phyloP scores from a whole-genome alignment of 441 rosid species.

The Jatropha podagrica region DNA sequence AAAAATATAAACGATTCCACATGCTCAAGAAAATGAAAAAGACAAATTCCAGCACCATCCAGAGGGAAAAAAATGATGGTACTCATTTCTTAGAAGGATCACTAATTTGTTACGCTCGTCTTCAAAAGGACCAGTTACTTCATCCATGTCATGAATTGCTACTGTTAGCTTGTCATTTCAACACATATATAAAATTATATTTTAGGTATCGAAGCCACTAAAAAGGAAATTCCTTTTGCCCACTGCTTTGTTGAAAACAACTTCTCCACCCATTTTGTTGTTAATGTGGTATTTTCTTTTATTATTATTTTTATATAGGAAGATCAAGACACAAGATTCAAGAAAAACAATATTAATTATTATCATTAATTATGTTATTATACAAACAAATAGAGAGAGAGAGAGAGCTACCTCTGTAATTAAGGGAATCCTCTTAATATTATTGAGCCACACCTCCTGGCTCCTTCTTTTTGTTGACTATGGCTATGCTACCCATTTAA shows the following conservation, averaged over 20 bases:
- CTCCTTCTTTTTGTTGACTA: conserved; percentile 30
- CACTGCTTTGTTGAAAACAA: conserved; percentile 55
- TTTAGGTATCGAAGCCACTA: conserved; percentile 35
- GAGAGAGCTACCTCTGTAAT: neutral
- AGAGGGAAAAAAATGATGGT: too few species aligned
- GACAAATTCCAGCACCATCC: too few species aligned
- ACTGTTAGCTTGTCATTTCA: conserved; percentile 25
- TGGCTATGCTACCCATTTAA: neutral
- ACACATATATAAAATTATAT: neutral
- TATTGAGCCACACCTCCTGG: conserved; percentile 15
- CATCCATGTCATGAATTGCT: neutral
- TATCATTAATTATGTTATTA: neutral
- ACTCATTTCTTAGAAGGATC: too few species aligned
- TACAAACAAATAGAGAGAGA: conserved; percentile 1
- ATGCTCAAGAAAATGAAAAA: too few species aligned
- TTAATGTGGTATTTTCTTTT: conserved; percentile 30
- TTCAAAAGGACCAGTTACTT: too few species aligned
- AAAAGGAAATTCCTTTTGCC: conserved; percentile 49
- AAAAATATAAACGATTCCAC: neutral
- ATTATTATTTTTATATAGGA: neutral
- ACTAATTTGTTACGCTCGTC: too few species aligned
- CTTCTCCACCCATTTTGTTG: conserved; percentile 45
- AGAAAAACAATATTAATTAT: conserved; percentile 2
- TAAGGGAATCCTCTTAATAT: conserved; percentile 26
- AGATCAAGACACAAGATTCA: conserved; percentile 25